Evolutionary conservation across 2,329 filamentous ascomycete species (phyloP).

Genomic region (Trichoderma sp.): DNA sequence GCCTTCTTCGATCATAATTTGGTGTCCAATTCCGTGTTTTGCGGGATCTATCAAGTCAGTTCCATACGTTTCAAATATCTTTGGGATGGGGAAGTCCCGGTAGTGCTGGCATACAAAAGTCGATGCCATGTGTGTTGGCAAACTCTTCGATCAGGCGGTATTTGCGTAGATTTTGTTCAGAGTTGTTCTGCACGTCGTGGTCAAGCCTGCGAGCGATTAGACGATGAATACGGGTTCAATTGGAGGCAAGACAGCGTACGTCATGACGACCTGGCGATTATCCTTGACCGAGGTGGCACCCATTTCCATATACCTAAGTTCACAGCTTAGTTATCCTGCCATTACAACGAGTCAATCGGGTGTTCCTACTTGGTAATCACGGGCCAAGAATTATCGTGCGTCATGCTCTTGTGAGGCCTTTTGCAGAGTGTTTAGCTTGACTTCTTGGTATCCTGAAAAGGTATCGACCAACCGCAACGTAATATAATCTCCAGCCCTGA

Average conservation of each 20-base stretch:
- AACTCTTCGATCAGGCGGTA: constrained; percentile 81
- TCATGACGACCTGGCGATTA: constrained; percentile 60
- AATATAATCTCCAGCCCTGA: constrained; percentile 81
- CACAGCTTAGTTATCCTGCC: not conserved
- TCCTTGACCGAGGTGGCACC: constrained; percentile 54
- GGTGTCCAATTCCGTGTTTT: constrained; percentile 81
- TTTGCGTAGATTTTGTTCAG: constrained; percentile 75
- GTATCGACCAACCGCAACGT: constrained; percentile 36
- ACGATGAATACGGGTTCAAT: not conserved
- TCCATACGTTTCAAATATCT: not conserved
- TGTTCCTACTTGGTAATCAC: constrained; percentile 56
- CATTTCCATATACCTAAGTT: constrained; percentile 64
- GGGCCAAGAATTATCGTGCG: constrained; percentile 81
- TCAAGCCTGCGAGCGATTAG: constrained; percentile 52
- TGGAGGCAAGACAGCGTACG: constrained; percentile 32
- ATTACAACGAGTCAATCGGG: not conserved
- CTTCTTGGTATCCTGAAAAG: too few species aligned
- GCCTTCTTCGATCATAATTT: constrained; percentile 81
- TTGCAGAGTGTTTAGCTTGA: not conserved
- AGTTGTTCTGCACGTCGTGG: constrained; percentile 85
- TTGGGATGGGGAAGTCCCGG: not conserved
- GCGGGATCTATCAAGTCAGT: constrained; percentile 50
- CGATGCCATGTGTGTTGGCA: constrained; percentile 71
- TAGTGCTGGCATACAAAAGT: constrained; percentile 52
- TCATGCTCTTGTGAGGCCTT: constrained; percentile 71